Base-by-base conservation (phyloP, 2,329 filamentous ascomycete species). In the Pyrenophora tritici-repentis region DNA sequence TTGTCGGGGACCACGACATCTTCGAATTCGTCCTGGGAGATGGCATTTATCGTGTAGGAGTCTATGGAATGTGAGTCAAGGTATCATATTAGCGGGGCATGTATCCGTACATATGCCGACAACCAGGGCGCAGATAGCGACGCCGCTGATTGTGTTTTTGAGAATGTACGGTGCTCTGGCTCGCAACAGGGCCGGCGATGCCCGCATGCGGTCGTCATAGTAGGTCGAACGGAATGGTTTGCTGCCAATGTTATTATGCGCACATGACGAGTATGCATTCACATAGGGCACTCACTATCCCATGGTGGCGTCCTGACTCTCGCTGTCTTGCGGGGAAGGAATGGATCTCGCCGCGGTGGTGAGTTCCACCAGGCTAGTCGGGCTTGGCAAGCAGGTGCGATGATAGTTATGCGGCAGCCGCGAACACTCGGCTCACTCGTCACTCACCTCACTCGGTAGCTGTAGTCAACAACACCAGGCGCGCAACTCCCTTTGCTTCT, bases 21-120 rank as follows among this genome's bases (percentile, higher is more conserved):
- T 50, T 92, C 90, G 78, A 99, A 99, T 62, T 97, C 90, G 75
- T 97, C 94, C 76, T 97, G 94, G 36, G 93, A 91, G 69, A 99
- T 89, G 47, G 90, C 91, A 61, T 81, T 84, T 71, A 99, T 88
- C 35, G 87, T 90, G 73, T 84, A 89, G 47, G 81, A 77, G 70
- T 89, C 87, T 89, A 41, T 7, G 6, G 9, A 33, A 8, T 3
- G 49, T 69, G 3, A 66, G 67, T 42, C 36, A 3, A 22, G 9
- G 42, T 12, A 9, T 20, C 32, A 6, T 26, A 10, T 16, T 32
- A 14, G 17, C 3, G 9, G 2, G 7, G 17, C 4, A 26, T 26
- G 7, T 17, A 14, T 14, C 54, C 54, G 18, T 84, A 99, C 94
- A 99, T 64, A 99, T 89, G 58, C 86, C 85, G 58, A 90, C 81